Base-by-base conservation (phyloP, 225 moss, liverwort and hornwort genomes). In the Anthoceros angustus region DNA sequence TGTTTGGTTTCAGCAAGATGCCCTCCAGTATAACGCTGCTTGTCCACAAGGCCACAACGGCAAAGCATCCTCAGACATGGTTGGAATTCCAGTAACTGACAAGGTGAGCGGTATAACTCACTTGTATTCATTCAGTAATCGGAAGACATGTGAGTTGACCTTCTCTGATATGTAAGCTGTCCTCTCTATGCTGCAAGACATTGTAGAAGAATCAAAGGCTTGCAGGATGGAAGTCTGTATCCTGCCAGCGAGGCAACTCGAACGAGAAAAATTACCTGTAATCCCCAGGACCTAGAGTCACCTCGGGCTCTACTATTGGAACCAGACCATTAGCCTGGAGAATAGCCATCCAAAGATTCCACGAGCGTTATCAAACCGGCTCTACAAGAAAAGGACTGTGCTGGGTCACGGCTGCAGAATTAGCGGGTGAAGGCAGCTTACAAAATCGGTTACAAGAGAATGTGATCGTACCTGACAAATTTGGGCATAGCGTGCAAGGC, bases 241-340 rank as follows among this genome's bases (percentile, higher is more conserved):
- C 7, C 55, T 8, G 55, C 0, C n/a, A 15, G 55, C 0, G 7
- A 18, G n/a, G 55, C 18, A 55, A 6, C 0, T 23, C 8, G 23
- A 0, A 23, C 55, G 8, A 23, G 0, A 55, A 8, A 23, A 18
- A 55, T 9, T 76, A 93, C 94, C 90, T 95, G 78, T 91, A 95
- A 67, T 88, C 88, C 40, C 95, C 95, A 50, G 86, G 88, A 48
- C 95, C 95, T 26, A 95, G 82, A 62, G 95, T 95, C 67, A 98
- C 95, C 77, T 98, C 95, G 21, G 95, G 95, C 74, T 98, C 95
- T 73, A 98, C 95, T 25, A 98, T 98, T 26, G 95, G 88, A 64
- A 98, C 95, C 39, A 98, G 84, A 41, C 95, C 91, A 49, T 91
- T 98, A 2, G 91, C 88, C 94, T 94, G 68, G 74, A 79, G 49